phyloP scores from a whole-genome alignment of 345 rosid species.

The Euclidium syriacum region DNA sequence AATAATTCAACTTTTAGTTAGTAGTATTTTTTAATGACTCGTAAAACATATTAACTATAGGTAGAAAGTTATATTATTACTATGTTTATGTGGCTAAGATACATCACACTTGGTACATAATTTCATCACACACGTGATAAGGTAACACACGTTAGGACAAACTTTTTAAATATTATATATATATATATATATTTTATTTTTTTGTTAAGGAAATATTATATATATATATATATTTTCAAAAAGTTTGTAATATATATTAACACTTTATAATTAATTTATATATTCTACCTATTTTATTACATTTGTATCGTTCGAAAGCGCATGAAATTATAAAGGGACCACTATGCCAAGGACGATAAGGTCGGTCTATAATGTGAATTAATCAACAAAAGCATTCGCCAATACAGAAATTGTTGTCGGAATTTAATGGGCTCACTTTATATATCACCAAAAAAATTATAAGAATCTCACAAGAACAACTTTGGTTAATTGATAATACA shows the following conservation, averaged over 20 bases:
- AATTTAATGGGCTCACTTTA: neutral
- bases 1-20: neutral
- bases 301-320: conserved; percentile 27
- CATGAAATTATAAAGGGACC: conserved; percentile 22
- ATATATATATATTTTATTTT: no score
- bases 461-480: neutral
- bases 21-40: neutral
- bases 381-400: neutral
- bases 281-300: neutral
- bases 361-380: conserved; percentile 9
- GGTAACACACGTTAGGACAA: neutral
- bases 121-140: conserved; percentile 5
- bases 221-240: neutral
- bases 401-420: conserved; percentile 5
- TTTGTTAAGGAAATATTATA: no score
- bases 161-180: neutral
- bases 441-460: neutral
- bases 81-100: conserved; percentile 11
- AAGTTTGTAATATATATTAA: neutral
- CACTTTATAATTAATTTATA: neutral
- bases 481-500: neutral
- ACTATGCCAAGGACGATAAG: conserved; percentile 12
- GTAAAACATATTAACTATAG: neutral
- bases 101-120: conserved; percentile 18
- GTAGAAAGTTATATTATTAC: neutral